phyloP scores from a whole-genome alignment of 2,329 filamentous ascomycete species.

The Trichoderma hamatum region DNA sequence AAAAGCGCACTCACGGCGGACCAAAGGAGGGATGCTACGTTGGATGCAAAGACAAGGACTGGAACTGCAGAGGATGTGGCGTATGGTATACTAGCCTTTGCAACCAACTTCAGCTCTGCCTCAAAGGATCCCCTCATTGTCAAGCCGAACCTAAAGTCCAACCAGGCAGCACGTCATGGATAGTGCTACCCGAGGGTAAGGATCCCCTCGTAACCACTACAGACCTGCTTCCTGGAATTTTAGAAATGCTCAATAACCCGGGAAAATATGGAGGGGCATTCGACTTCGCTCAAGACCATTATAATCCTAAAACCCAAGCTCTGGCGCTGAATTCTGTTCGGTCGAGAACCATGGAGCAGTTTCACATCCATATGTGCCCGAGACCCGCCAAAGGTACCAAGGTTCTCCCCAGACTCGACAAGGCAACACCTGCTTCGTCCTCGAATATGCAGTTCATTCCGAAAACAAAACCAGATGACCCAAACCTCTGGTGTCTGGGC shows the following conservation, averaged over 20 bases:
- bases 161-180: not conserved
- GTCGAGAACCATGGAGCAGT: conserved; percentile 9
- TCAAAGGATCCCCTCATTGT: no score
- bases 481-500: not conserved
- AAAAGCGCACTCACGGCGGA: not conserved
- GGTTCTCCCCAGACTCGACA: not conserved
- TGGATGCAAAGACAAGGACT: conserved; percentile 4
- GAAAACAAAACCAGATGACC: not conserved
- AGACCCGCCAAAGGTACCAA: not conserved
- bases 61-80: conserved; percentile 1
- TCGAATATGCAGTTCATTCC: not conserved
- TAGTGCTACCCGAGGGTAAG: not conserved
- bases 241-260: not conserved
- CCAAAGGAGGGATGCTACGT: not conserved
- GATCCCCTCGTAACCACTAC: conserved; percentile 1
- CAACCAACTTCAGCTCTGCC: not conserved
- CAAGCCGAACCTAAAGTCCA: no score
- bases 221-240: not conserved
- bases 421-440: not conserved
- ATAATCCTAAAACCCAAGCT: not conserved
- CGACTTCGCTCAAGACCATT: not conserved
- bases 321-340: conserved; percentile 14
- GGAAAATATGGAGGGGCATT: not conserved
- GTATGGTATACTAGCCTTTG: conserved; percentile 7
- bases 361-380: conserved; percentile 10